phyloP scores from a whole-genome alignment of 2,329 filamentous ascomycete species.

The Fusarium sarcochroum region DNA sequence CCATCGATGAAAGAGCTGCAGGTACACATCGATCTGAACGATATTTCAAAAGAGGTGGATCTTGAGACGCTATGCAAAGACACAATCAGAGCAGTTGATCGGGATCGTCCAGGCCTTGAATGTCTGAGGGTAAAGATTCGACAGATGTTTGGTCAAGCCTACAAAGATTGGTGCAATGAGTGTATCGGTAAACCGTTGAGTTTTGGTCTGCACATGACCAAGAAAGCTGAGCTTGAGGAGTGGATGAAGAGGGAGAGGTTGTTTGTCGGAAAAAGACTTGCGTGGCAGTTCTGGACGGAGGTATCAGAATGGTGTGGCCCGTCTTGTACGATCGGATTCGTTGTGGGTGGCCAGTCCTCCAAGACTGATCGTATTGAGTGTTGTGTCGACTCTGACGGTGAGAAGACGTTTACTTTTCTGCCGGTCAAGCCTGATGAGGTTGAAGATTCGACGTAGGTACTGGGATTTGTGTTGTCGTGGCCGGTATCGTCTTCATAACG shows the following conservation, averaged over 20 bases:
- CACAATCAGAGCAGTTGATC: neutral
- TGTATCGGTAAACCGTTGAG: neutral
- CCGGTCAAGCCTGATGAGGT: neutral
- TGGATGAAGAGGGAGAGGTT: slow-evolving; percentile 11
- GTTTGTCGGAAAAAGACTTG: slow-evolving; percentile 5
- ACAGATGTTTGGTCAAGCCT: neutral
- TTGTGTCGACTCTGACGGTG: neutral
- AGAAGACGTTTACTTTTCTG: neutral
- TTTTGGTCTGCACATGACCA: slow-evolving; percentile 21
- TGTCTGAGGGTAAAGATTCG: neutral
- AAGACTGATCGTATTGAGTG: neutral
- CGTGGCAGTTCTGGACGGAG: slow-evolving; percentile 26
- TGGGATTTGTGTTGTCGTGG: neutral
- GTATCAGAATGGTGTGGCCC: slow-evolving; percentile 2
- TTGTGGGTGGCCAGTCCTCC: neutral
- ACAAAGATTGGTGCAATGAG: slow-evolving; percentile 9
- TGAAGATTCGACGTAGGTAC: neutral
- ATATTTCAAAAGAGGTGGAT: neutral
- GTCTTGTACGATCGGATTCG: neutral
- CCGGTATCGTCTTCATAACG: too few relatives aligned
- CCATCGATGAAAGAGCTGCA: slow-evolving; percentile 19
- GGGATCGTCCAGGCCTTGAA: neutral
- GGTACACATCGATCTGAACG: slow-evolving; percentile 9
- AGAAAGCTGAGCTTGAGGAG: slow-evolving; percentile 16
- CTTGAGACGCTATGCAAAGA: neutral